These are phyloP conservation scores for Cercospora nicotianae DNA, from an alignment of 2,329 filamentous ascomycete genomes.

Conservation along the genomic window DNA sequence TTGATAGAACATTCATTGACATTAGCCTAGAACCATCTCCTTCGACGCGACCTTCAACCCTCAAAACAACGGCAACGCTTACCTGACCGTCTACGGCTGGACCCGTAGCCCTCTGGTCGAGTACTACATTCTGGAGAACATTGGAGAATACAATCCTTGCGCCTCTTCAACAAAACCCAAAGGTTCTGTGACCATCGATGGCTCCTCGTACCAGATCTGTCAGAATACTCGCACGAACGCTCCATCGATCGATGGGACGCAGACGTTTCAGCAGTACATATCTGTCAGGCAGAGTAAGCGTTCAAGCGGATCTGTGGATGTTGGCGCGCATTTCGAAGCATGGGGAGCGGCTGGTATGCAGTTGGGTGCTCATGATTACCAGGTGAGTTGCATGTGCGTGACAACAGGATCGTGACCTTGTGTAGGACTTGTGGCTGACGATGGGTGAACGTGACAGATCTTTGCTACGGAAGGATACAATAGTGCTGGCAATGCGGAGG, in stretches of 20 bases:
- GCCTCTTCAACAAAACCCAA: slow-evolving; percentile 48
- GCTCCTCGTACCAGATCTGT: slow-evolving; percentile 55
- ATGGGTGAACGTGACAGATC: slow-evolving; percentile 1
- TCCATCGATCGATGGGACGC: slow-evolving; percentile 54
- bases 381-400: slow-evolving; percentile 5
- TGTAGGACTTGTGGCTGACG: neutral
- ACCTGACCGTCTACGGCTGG: slow-evolving; percentile 61
- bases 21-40: slow-evolving; percentile 26
- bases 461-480: slow-evolving; percentile 20
- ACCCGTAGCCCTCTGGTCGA: slow-evolving; percentile 54
- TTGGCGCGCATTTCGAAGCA: slow-evolving; percentile 54
- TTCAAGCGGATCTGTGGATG: slow-evolving; percentile 52
- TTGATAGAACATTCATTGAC: too few species aligned
- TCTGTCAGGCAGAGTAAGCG: slow-evolving; percentile 54
- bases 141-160: slow-evolving; percentile 49
- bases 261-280: slow-evolving; percentile 56
- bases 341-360: slow-evolving; percentile 41
- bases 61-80: slow-evolving; percentile 43
- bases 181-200: slow-evolving; percentile 55
- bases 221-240: slow-evolving; percentile 47
- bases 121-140: slow-evolving; percentile 56
- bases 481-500: slow-evolving; percentile 14
- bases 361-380: slow-evolving; percentile 19
- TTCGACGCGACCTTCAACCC: slow-evolving; percentile 25
- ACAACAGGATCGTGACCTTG: neutral